Evolutionary conservation across 129 eudicot species (phyloP).

Genomic region (Logfia minima): DNA sequence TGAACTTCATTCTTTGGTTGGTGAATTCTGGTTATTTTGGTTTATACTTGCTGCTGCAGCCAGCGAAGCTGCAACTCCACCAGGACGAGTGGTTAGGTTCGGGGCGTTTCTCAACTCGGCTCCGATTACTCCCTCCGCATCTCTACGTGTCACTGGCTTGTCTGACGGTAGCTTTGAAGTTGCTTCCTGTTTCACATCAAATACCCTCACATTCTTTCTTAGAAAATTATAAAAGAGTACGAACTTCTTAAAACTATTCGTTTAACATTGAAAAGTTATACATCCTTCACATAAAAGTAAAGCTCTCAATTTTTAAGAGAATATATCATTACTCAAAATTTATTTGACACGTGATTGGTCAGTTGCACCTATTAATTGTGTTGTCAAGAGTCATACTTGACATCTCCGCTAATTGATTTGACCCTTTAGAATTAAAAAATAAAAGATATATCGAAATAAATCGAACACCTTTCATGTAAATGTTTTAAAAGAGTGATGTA

Average conservation of each 20-base stretch:
- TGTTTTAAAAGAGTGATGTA: background rate
- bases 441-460: background rate
- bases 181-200: slow-evolving; percentile 58
- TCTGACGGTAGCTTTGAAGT: slow-evolving; percentile 77
- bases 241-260: no score
- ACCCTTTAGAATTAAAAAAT: no score
- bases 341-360: no score
- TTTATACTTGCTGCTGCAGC: slow-evolving; percentile 97
- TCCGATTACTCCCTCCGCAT: slow-evolving; percentile 94
- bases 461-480: background rate
- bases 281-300: no score
- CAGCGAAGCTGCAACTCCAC: slow-evolving; percentile 91
- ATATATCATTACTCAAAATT: no score
- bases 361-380: background rate
- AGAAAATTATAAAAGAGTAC: background rate
- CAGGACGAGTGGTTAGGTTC: slow-evolving; percentile 80
- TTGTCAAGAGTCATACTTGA: background rate
- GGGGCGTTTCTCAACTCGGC: slow-evolving; percentile 95
- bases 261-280: no score
- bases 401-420: background rate
- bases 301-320: no score
- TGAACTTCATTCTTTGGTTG: slow-evolving; percentile 16
- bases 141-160: slow-evolving; percentile 79
- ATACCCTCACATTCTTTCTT: background rate
- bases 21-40: slow-evolving; percentile 40